Base-by-base conservation (phyloP, 768 basidiomycete genomes). In the Amanita exitialis region DNA sequence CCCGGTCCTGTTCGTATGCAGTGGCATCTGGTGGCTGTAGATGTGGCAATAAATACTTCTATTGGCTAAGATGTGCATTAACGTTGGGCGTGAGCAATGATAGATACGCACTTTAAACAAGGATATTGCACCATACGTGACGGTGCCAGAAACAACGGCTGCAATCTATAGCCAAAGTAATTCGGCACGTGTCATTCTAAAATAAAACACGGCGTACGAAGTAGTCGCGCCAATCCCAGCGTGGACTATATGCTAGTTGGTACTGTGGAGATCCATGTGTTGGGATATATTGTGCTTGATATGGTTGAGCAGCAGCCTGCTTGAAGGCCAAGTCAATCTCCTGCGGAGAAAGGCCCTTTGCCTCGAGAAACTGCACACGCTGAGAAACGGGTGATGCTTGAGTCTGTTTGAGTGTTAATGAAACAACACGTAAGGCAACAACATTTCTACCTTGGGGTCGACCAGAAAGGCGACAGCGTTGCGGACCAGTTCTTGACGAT, bases 151-250 rank as follows among this genome's bases (percentile, higher is more conserved):
- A 15, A 98, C 72, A 30, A 97, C 85, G 10, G 86, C 84, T 63
- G 94, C 90, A 59, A 99, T 94, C 94, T 97, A 61, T 6, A 16
- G 20, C 54, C 47, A 37, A 49, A 38, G 34, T 37, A 58, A 49
- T 38, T 56, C 52, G 54, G 60, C 60, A 65, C 54, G 57, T 57
- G 62, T 57, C 60, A 57, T 21, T 30, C 38, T 42, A 45, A 57
- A 47, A 47, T 30, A 39, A 27, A 8, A 43, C 25, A 7, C 16
- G 16, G 71, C 89, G 61, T 62, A 94, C 93, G 64, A 98, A 99
- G 66, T 95, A 91, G 68, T 99, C 96, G 52, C 94, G 75, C 96
- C 96, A 99, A 65, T 98, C 95, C 79, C 89, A 82, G 53, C 70
- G 73, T 7, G 77, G 80, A 20, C 68, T 60, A 13, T 73, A 73